Percentiles rank a stretch among this genome's conserved stretches.
Conservation (phyloP, 768 basidiomycete genomes). For the Lentinula aciculospora region DNA sequence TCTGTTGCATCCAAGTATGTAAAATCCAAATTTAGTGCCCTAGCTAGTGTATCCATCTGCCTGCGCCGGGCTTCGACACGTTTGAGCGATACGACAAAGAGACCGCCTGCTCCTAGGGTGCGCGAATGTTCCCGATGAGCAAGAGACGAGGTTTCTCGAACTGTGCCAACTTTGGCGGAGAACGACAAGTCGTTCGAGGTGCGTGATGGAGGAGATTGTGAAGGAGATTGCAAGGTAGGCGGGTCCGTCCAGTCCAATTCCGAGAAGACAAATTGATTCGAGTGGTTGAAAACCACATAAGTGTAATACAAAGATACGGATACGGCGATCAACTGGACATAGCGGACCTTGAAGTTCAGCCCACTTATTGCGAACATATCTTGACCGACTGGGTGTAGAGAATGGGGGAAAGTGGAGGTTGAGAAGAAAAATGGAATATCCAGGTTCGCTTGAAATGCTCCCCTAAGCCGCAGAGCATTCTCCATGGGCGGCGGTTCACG, state of each 20-base stretch:
- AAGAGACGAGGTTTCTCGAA: neutral
- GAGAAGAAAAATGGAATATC: no score
- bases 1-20: neutral
- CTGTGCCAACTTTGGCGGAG: neutral
- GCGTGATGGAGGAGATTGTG: neutral
- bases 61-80: neutral
- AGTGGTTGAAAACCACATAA: neutral
- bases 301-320: neutral
- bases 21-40: neutral
- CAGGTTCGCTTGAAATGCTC: no score
- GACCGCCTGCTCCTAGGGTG: neutral
- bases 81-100: neutral
- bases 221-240: neutral
- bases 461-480: no score
- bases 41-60: neutral
- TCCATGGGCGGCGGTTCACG: no score
- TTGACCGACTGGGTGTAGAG: neutral
- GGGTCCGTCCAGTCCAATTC: neutral
- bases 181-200: neutral
- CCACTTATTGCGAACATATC: neutral
- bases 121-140: neutral
- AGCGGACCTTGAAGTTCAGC: neutral
- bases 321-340: neutral
- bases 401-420: neutral
- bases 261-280: neutral